Evolutionary conservation across 331 rosid species (phyloP), one percentile per base, ranked within the genome.

Genomic region (Malus hybrid): DNA sequence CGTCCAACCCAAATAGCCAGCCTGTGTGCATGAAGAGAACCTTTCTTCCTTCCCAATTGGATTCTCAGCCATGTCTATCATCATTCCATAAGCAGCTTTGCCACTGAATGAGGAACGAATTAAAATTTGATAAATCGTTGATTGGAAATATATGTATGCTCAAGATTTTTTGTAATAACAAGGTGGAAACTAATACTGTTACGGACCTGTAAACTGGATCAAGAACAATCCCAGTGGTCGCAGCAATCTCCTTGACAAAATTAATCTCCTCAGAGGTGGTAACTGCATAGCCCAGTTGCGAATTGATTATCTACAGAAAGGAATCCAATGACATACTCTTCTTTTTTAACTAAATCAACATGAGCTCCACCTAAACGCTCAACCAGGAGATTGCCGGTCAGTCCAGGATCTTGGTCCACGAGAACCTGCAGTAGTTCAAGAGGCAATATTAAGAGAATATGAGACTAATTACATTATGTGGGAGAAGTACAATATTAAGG

Each of bases 31-130:
- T 69, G 83, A 94, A 94, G 68, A 94, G 95, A 79, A 94, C 61
- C 85, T 84, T 90, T 77, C 97, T 91, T 70, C 98, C 96, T 86
- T 90, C 98, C 98, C 98, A 94, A 64, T 90, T 50, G 97, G 92
- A 84, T 90, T 87, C 80, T 81, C 95, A 10, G 67, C 22, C 80
- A 94, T 88, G 74, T 94, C 98, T 81, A 87, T 87, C 79, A 86
- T 70, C 95, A 91, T 48, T 63, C 84, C 91, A 84, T 81, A 87
- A 31, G 89, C 92, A 70, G 93, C 98, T 77, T 94, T 94, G 73
- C 98, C 98, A 10, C 98, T 91, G 87, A 55, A 77, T 13, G 11
- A 59, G 64, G 31, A 39, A 3, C 13, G 9, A 10, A 10, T 4
- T 39, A 2, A 39, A 39, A 39, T 39, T 39, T 24, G 46, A 39